A percentile compares a stretch with the other conserved stretches of the same genome.
Conservation (phyloP, 1,284 basidiomycete genomes). For the Rhodotorula mucilaginosa region DNA sequence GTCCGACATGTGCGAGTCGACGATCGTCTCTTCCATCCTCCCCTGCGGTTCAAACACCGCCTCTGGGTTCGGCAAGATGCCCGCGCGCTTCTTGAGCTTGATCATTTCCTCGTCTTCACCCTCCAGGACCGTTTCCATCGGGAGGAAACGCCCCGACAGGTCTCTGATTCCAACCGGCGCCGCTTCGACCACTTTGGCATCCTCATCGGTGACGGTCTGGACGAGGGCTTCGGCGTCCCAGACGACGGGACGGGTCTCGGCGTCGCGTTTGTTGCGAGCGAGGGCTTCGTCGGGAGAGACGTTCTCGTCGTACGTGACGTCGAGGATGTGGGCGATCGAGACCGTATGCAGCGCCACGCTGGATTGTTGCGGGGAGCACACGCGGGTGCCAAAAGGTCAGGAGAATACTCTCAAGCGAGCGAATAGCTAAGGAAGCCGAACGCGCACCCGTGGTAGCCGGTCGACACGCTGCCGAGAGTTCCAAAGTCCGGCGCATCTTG, state of each 20-base stretch:
- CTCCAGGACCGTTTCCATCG: slow-evolving; percentile 11
- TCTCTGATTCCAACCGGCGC: slow-evolving; percentile 24
- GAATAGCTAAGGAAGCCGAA: neutral
- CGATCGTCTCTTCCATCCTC: neutral
- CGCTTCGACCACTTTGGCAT: slow-evolving; percentile 9
- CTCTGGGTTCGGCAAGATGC: slow-evolving; percentile 16
- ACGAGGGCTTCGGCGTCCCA: slow-evolving; percentile 40
- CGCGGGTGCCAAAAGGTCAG: too few relatives aligned
- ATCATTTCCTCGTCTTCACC: neutral
- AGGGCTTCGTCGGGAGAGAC: slow-evolving; percentile 24
- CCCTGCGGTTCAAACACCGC: slow-evolving; percentile 12
- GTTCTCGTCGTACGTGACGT: slow-evolving; percentile 32
- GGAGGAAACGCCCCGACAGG: slow-evolving; percentile 4
- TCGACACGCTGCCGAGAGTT: slow-evolving; percentile 24
- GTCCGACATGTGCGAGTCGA: slow-evolving; percentile 23
- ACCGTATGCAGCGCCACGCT: slow-evolving; percentile 30
- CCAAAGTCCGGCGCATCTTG: slow-evolving; percentile 26
- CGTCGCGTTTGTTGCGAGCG: slow-evolving; percentile 24
- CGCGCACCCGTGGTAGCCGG: slow-evolving; percentile 34
- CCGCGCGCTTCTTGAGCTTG: slow-evolving; percentile 16
- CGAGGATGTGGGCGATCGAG: slow-evolving; percentile 39
- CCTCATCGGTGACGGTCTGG: slow-evolving; percentile 14
- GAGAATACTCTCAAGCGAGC: too few relatives aligned
- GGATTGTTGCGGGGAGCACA: neutral
- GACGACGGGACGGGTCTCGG: slow-evolving; percentile 27